These are phyloP conservation scores for Lactarius psammicola DNA, from an alignment of 768 basidiomycete species.

Conservation along the genomic window DNA sequence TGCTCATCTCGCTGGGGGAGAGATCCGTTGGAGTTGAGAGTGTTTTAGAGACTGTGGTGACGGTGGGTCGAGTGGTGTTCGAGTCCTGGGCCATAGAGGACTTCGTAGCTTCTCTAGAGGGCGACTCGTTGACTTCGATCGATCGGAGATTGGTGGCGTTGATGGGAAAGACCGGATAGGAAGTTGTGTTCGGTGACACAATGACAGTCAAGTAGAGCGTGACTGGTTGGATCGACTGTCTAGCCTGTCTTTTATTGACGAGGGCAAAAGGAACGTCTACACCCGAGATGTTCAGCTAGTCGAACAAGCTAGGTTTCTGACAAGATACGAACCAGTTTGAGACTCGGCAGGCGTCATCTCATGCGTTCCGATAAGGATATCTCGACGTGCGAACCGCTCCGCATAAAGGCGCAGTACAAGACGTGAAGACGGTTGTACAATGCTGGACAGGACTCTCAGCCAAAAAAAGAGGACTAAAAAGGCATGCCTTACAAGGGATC, in stretches of 20 bases:
- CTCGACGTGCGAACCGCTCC: background rate
- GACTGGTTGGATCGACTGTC: background rate
- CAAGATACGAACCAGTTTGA: background rate
- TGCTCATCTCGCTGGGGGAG: background rate
- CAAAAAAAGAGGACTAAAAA: background rate
- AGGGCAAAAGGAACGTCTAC: background rate
- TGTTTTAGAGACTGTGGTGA: background rate
- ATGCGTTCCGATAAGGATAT: background rate
- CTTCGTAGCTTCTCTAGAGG: background rate
- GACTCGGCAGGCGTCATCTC: background rate
- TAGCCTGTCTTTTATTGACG: background rate
- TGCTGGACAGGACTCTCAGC: background rate
- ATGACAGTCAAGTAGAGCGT: background rate
- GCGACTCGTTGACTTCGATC: too few species aligned
- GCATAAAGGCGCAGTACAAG: background rate
- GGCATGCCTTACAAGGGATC: background rate
- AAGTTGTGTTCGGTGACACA: background rate
- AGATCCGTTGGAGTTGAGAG: background rate
- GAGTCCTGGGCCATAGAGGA: background rate
- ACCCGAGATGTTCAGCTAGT: background rate
- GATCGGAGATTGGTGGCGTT: too few species aligned
- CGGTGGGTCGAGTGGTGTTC: background rate
- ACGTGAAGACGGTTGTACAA: background rate
- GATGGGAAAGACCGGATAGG: background rate
- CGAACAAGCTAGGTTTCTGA: background rate